Evolutionary conservation across 2,329 filamentous ascomycete species (phyloP), one percentile per base, ranked within the genome.

Genomic region (Juglanconis sp.): DNA sequence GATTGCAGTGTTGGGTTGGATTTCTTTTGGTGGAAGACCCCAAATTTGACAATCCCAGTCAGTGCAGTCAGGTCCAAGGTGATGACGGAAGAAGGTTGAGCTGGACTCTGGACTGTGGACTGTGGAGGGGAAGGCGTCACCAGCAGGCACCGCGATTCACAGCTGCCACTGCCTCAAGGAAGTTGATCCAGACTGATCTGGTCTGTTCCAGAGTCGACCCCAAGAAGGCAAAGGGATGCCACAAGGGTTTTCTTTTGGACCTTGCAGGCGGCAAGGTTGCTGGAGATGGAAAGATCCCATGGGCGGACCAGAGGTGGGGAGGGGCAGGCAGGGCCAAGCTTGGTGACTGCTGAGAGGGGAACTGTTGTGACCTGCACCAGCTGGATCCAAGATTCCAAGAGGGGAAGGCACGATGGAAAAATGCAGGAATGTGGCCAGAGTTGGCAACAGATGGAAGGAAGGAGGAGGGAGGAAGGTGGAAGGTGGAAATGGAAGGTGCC

Each of bases 21-120:
- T 36, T 40, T 34, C 35, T 24, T 55, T 40, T 59, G 57, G 57
- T 56, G 52, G 52, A 60, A 51, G 38, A 56, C 38, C 53, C 42
- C 42, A 49, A 56, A 49, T 40, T 17, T 40, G 38, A 40, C 36
- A 34, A 48, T 46, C 56, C 34, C 30, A 48, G 46, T 48, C 46
- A 48, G 17, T n/a, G 17, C 44, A 17, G 36, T 11, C 11, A 11
- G 36, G 13, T 24, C 17, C 38, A 34, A 32, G 31, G n/a, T 46
- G 52, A 55, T 17, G 47, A 24, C 31, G 10, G 38, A 24, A 38
- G 17, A 30, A 30, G 36, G 35, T 46, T 38, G 47, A 38, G 35
- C 24, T 42, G 57, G 17, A 5, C 10, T 42, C 11, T 42, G 40
- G 24, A 24, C 24, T 24, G 24, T 24, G 24, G 24, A 24, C 24